Conservation (phyloP, 257 asterid genomes). For the Cynanchum wilfordii region DNA sequence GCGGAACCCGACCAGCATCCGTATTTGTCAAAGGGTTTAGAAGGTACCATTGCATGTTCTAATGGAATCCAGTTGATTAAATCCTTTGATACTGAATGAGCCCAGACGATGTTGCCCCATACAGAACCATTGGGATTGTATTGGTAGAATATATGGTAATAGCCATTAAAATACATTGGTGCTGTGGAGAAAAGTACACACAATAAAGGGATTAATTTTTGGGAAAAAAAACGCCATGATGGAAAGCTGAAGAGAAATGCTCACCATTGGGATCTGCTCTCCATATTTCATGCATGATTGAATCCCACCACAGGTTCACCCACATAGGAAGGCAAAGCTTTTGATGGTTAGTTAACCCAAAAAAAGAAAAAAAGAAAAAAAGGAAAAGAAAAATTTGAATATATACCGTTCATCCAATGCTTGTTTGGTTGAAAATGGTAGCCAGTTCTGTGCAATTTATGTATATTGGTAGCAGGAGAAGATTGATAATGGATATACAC, state of each 20-base stretch:
- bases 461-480: background rate
- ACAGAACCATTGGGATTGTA: slow-evolving; percentile 43
- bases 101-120: slow-evolving; percentile 50
- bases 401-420: slow-evolving; percentile 50
- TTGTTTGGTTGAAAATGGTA: slow-evolving; percentile 57
- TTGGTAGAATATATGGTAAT: slow-evolving; percentile 48
- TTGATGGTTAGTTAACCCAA: background rate
- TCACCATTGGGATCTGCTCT: slow-evolving; percentile 43
- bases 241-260: background rate
- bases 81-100: slow-evolving; percentile 46
- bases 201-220: background rate
- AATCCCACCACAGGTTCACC: background rate
- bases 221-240: background rate
- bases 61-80: slow-evolving; percentile 40
- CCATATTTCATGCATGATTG: slow-evolving; percentile 1
- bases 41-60: slow-evolving; percentile 33
- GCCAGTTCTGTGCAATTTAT: slow-evolving; percentile 39
- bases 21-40: slow-evolving; percentile 33
- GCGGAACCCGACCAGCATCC: slow-evolving; percentile 59
- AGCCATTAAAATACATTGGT: slow-evolving; percentile 45
- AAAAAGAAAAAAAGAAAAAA: background rate
- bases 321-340: background rate
- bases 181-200: slow-evolving; percentile 11
- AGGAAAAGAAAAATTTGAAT: too few species aligned
- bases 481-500: slow-evolving; percentile 20